These are phyloP conservation scores for Talaromyces liani DNA, from an alignment of 495 filamentous ascomycete genomes.

Conservation along the genomic window DNA sequence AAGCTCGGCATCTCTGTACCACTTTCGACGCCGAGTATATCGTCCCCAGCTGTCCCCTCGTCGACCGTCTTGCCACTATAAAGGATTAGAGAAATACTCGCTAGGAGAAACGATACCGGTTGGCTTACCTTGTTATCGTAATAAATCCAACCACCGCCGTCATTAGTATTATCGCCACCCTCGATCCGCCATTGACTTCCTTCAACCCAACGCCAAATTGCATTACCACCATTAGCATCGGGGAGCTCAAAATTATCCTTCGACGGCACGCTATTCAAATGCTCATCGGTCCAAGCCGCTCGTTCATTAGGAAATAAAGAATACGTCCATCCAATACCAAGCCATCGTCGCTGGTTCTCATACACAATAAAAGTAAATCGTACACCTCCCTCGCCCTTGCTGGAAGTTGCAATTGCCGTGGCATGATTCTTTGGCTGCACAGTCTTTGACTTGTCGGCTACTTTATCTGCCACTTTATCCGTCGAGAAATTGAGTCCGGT, in stretches of 20 bases:
- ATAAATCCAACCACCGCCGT: conserved; percentile 85
- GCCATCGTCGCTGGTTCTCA: conserved; percentile 94
- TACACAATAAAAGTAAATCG: conserved; percentile 93
- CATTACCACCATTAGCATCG: conserved; percentile 71
- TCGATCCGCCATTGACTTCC: conserved; percentile 84
- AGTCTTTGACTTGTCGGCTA: conserved; percentile 20
- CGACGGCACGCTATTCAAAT: conserved; percentile 69
- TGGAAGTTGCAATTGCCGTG: conserved; percentile 42
- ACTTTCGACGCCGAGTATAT: conserved; percentile 90
- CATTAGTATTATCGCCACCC: conserved; percentile 51
- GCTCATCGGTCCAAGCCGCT: conserved; percentile 90
- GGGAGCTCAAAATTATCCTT: conserved; percentile 83
- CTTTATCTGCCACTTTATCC: conserved; percentile 15
- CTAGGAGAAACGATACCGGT: background rate
- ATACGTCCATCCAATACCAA: conserved; percentile 91
- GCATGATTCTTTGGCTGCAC: conserved; percentile 35
- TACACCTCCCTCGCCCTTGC: conserved; percentile 59
- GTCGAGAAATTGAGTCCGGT: conserved; percentile 71
- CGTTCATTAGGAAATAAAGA: conserved; percentile 85
- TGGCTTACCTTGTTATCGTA: conserved; percentile 87
- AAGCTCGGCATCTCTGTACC: conserved; percentile 93
- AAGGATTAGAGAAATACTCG: background rate
- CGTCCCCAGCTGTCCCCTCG: conserved; percentile 91
- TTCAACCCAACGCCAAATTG: conserved; percentile 84
- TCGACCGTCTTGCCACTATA: conserved; percentile 84